Conservation (phyloP, 106 monocot genomes). For the Dendrobium huoshanense region DNA sequence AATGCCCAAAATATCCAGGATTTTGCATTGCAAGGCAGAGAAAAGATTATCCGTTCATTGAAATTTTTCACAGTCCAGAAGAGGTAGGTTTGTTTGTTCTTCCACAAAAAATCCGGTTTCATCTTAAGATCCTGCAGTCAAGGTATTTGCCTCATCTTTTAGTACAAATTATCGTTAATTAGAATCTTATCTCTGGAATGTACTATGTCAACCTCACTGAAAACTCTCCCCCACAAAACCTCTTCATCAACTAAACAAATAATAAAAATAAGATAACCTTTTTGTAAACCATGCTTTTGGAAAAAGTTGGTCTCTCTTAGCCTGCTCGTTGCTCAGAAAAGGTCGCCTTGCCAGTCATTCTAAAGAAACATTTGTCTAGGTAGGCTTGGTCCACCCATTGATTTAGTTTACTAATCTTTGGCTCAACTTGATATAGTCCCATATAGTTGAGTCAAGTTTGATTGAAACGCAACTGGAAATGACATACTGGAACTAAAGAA, state of each 20-base stretch:
- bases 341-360: no score
- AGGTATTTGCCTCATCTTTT: not conserved
- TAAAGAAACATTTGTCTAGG: no score
- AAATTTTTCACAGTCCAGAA: slow-evolving; percentile 85
- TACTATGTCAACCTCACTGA: no score
- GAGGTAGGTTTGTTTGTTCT: slow-evolving; percentile 40
- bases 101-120: not conserved
- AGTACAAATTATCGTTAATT: not conserved
- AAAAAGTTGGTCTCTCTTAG: no score
- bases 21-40: slow-evolving; percentile 91
- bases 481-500: not conserved
- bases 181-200: not conserved
- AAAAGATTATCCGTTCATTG: slow-evolving; percentile 92
- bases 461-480: not conserved
- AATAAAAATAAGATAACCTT: no score
- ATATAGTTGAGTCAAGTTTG: not conserved
- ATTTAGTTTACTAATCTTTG: no score
- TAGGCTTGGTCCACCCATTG: no score
- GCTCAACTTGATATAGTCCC: not conserved
- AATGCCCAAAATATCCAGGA: slow-evolving; percentile 91
- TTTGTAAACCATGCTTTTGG: no score
- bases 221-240: no score
- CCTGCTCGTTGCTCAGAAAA: no score
- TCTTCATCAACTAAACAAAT: no score
- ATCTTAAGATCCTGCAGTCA: not conserved